phyloP scores from a whole-genome alignment of 2,329 filamentous ascomycete species.

The Aspergillus sp. region DNA sequence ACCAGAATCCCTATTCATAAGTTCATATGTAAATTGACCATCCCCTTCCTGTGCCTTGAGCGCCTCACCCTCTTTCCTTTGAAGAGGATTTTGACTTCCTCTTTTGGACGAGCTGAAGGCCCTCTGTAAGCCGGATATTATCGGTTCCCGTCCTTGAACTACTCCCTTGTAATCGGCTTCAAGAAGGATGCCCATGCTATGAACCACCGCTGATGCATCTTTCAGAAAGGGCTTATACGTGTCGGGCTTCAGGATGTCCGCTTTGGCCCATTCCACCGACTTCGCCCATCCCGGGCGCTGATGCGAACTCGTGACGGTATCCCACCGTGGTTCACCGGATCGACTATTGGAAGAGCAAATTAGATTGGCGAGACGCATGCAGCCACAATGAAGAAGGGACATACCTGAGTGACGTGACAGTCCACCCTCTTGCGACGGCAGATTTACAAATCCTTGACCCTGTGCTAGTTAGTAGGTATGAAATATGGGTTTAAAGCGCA shows the following conservation, averaged over 20 bases:
- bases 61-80: conserved; percentile 58
- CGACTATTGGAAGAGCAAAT: conserved; percentile 57
- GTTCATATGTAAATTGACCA: conserved; percentile 87
- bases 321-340: conserved; percentile 86
- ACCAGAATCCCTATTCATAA: conserved; percentile 88
- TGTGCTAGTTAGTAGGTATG: conserved; percentile 25
- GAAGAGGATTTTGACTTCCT: conserved; percentile 68
- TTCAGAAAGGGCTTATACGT: conserved; percentile 76
- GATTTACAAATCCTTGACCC: conserved; percentile 85
- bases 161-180: conserved; percentile 98
- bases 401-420: conserved; percentile 89
- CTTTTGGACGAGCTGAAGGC: conserved; percentile 70
- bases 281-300: conserved; percentile 76
- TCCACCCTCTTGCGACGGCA: conserved; percentile 81
- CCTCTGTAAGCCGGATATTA: conserved; percentile 73
- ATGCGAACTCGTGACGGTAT: conserved; percentile 69
- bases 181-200: conserved; percentile 92
- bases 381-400: background rate
- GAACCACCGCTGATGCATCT: conserved; percentile 80
- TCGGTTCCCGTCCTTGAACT: conserved; percentile 76
- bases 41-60: conserved; percentile 66
- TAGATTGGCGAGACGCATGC: background rate
- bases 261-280: conserved; percentile 82
- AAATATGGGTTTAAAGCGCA: background rate
- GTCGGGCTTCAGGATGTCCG: conserved; percentile 79